Base-by-base conservation (phyloP, 2,329 filamentous ascomycete genomes). In the Botrytis fragariae region DNA sequence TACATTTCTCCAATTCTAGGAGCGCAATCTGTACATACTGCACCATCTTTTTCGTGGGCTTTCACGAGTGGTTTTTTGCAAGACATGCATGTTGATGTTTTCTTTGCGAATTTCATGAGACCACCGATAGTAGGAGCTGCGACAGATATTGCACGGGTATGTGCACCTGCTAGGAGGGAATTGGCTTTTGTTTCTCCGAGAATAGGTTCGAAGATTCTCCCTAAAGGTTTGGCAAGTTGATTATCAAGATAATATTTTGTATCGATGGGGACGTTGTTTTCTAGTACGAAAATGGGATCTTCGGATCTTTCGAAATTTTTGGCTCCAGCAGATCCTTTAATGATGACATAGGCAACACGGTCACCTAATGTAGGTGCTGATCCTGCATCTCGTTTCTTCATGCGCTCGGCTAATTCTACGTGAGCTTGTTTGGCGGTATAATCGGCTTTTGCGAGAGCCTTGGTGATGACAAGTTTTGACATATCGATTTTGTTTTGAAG, bases 191-290 rank as follows among this genome's bases (percentile, higher is more conserved):
- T 95, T 83, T 98, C 95, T 37, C 96, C 96, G 3, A 99, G 86
- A 75, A 99, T 98, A 62, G 96, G 96, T 83, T 99, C 96, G 86
- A 99, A 99, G 81, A 99, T 99, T 81, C 97, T 91, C 7, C 91
- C 91, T 3, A 99, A 87, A 0, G 96, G 96, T 83, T 99, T 99
- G 14, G 96, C 92, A 29, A 99, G 90, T 83, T 99, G 97, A 82
- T 99, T 99, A 82, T 99, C 96, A 32, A 99, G 90, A 82, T 99
- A 99, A 85, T 98, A 99, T 82, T 93, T 96, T 4, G 96, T 98
- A 83, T 99, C 96, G 81, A 99, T 97, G 18, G 96, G 96, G 73
- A 99, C 89, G 79, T 98, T 99, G 87, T 99, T 92, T 83, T 99
- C 97, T 3, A 99, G 89, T 22, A 99, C 96, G 83, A 92, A 99